phyloP scores from a whole-genome alignment of 768 basidiomycete species.

The Phylloporus scabripes region DNA sequence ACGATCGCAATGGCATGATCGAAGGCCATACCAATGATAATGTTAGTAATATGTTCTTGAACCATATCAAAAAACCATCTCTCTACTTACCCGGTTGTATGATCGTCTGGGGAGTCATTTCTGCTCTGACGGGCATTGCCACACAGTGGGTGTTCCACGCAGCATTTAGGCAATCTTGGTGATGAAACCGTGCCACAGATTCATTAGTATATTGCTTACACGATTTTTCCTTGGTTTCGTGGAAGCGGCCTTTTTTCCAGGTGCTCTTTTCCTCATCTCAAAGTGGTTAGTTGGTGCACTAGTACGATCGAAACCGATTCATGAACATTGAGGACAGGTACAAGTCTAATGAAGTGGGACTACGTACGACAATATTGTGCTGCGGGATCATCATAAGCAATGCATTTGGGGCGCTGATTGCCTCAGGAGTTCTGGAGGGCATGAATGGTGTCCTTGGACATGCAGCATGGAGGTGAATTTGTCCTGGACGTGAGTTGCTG shows the following conservation, averaged over 20 bases:
- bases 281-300: slow-evolving; percentile 29
- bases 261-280: slow-evolving; percentile 36
- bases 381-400: slow-evolving; percentile 50
- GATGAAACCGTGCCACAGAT: slow-evolving; percentile 26
- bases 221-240: slow-evolving; percentile 54
- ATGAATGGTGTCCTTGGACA: slow-evolving; percentile 48
- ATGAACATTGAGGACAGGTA: slow-evolving; percentile 34
- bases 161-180: not conserved
- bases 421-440: slow-evolving; percentile 40
- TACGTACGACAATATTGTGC: slow-evolving; percentile 41
- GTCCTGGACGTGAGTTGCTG: slow-evolving; percentile 3
- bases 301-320: slow-evolving; percentile 25
- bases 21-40: not conserved
- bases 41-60: slow-evolving; percentile 63
- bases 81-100: slow-evolving; percentile 61
- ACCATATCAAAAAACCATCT: slow-evolving; percentile 61
- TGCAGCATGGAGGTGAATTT: slow-evolving; percentile 45
- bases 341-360: slow-evolving; percentile 39
- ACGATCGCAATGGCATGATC: not conserved
- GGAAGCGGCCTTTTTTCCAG: slow-evolving; percentile 45
- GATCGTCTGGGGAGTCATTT: slow-evolving; percentile 65
- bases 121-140: slow-evolving; percentile 39
- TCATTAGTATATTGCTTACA: slow-evolving; percentile 36
- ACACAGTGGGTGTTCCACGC: slow-evolving; percentile 22
- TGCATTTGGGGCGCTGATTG: slow-evolving; percentile 50